Conservation (phyloP, 352 stramenopile species). For the Phytophthora ramorum region DNA sequence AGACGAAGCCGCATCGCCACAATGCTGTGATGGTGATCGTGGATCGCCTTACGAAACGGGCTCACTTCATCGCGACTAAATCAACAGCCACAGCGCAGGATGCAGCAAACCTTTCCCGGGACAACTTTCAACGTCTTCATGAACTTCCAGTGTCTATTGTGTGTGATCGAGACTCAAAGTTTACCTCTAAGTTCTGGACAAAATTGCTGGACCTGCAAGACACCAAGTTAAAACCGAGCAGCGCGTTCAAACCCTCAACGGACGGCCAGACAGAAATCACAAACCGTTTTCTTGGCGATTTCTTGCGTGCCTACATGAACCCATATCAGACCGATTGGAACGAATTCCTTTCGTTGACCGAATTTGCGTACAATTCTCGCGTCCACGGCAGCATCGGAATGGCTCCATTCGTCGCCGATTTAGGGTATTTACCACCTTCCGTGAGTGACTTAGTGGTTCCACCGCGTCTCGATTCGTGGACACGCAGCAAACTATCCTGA, state of each 20-base stretch:
- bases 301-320: slow-evolving; percentile 2
- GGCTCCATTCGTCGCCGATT: slow-evolving; percentile 5
- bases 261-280: slow-evolving; percentile 16
- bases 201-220: no score
- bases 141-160: slow-evolving; percentile 8
- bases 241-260: slow-evolving; percentile 14
- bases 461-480: slow-evolving; percentile 4
- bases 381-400: slow-evolving; percentile 6
- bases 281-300: slow-evolving; percentile 7
- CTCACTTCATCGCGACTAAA: slow-evolving; percentile 9
- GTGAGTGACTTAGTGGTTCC: slow-evolving; percentile 8
- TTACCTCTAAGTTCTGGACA: slow-evolving; percentile 12
- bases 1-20: not conserved
- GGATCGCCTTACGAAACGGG: slow-evolving; percentile 16
- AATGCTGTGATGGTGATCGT: slow-evolving; percentile 14
- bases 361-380: slow-evolving; percentile 11
- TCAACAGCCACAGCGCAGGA: slow-evolving; percentile 6
- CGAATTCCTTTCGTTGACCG: slow-evolving; percentile 5
- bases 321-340: slow-evolving; percentile 7
- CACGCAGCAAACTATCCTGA: not conserved
- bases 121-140: slow-evolving; percentile 7
- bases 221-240: not conserved
- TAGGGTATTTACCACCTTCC: slow-evolving; percentile 4
- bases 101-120: not conserved
- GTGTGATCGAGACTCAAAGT: slow-evolving; percentile 14